Conservation (phyloP, 495 filamentous ascomycete species). For the Oleoguttula mirabilis region DNA sequence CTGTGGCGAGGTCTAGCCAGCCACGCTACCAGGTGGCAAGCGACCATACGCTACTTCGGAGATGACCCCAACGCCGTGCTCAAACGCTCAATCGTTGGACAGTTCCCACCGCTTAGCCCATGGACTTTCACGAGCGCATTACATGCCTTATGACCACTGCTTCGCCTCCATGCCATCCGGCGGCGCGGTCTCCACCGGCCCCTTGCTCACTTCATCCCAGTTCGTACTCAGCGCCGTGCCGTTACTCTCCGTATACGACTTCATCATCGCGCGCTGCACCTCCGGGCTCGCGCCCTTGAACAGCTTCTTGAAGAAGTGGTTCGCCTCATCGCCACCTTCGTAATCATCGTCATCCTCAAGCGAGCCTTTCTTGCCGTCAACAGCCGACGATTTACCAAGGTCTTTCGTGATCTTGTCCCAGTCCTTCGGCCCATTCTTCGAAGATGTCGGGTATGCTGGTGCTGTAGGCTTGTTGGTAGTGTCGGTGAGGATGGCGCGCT, state of each 20-base stretch:
- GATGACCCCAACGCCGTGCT: background rate
- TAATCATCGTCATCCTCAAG: constrained; percentile 45
- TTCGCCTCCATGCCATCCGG: constrained; percentile 68
- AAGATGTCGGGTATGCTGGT: constrained; percentile 81
- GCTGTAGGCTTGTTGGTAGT: constrained; percentile 17
- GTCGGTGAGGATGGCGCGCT: constrained; percentile 3
- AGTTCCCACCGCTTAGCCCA: background rate
- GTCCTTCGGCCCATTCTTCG: constrained; percentile 69
- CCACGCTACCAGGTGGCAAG: too few species aligned
- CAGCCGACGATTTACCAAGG: constrained; percentile 9
- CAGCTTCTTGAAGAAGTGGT: constrained; percentile 82
- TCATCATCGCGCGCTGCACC: constrained; percentile 87
- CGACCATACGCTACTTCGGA: too few species aligned
- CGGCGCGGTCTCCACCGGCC: constrained; percentile 58
- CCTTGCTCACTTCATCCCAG: constrained; percentile 71
- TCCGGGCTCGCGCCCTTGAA: constrained; percentile 71
- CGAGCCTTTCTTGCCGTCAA: constrained; percentile 31
- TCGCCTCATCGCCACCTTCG: constrained; percentile 56
- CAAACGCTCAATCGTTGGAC: background rate
- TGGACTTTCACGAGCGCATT: background rate
- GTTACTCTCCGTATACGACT: constrained; percentile 87
- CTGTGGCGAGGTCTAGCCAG: too few species aligned
- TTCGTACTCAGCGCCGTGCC: constrained; percentile 89
- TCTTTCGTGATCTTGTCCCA: constrained; percentile 64
- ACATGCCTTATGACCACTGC: constrained; percentile 32